These are phyloP conservation scores for Myxozyma neglecta DNA, from an alignment of 805 yeast genomes.

Conservation along the genomic window DNA sequence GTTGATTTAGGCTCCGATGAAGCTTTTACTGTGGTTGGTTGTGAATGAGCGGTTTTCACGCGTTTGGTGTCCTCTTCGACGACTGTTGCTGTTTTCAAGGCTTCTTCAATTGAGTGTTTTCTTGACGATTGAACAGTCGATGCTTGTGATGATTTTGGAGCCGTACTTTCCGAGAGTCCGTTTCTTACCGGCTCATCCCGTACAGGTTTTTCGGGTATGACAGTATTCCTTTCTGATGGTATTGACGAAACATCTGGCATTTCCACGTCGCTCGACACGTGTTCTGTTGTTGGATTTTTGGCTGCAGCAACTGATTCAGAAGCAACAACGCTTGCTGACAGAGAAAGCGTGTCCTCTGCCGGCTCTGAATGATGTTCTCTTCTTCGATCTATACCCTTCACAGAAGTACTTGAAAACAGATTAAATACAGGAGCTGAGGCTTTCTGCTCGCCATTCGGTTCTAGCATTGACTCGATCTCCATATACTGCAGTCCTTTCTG, in stretches of 20 bases:
- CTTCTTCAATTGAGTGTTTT: not conserved
- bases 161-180: too few relatives aligned
- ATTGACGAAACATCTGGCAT: not conserved
- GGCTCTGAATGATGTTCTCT: too few relatives aligned
- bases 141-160: too few relatives aligned
- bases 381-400: not conserved
- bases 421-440: conserved; percentile 9
- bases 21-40: not conserved
- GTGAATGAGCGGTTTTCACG: conserved; percentile 11
- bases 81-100: not conserved
- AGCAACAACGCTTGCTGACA: not conserved
- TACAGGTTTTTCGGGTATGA: not conserved
- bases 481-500: conserved; percentile 82
- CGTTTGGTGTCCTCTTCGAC: conserved; percentile 2
- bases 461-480: conserved; percentile 59
- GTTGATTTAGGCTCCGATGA: too few relatives aligned
- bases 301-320: not conserved
- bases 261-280: not conserved
- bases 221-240: not conserved
- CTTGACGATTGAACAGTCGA: too few relatives aligned
- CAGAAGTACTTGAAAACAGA: conserved; percentile 4
- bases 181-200: not conserved
- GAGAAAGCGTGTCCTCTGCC: not conserved
- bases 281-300: not conserved
- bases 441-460: conserved; percentile 16